Evolutionary conservation across 805 yeast genomes (phyloP).

Genomic region (Priceomyces melissophilus): DNA sequence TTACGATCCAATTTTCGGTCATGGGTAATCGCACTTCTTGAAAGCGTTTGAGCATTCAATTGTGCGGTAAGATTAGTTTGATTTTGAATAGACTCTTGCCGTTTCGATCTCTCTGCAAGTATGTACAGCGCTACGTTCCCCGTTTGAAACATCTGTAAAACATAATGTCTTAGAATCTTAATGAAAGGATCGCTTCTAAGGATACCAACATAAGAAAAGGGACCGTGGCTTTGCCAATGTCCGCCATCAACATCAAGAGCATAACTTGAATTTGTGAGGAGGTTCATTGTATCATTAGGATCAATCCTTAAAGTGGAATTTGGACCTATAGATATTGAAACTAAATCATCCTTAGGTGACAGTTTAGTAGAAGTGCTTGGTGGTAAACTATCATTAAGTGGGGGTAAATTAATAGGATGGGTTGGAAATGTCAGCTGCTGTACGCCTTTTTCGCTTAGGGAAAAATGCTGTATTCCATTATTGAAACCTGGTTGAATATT

Average conservation of each 20-base stretch:
- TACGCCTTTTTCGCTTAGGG: neutral
- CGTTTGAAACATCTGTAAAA: constrained; percentile 26
- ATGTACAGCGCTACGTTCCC: constrained; percentile 34
- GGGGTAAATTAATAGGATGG: constrained; percentile 1
- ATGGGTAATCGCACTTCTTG: too few relatives aligned
- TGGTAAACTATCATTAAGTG: neutral
- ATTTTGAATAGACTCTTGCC: constrained; percentile 5
- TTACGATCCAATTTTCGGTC: too few relatives aligned
- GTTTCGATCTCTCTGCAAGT: constrained; percentile 13
- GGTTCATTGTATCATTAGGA: constrained; percentile 30
- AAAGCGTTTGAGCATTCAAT: too few relatives aligned
- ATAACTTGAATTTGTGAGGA: constrained; percentile 32
- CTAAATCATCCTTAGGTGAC: neutral
- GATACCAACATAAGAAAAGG: constrained; percentile 36
- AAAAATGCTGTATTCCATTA: neutral
- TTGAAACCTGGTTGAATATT: neutral
- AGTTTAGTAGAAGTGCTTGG: neutral
- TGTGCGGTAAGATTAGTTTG: neutral
- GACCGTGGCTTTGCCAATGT: constrained; percentile 39
- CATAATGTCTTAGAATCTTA: constrained; percentile 33
- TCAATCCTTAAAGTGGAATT: constrained; percentile 29
- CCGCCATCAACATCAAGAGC: constrained; percentile 36
- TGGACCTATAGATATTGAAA: constrained; percentile 34
- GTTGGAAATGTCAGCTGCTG: neutral
- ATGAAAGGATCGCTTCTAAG: constrained; percentile 40